These are phyloP conservation scores for Amaranthus palmeri DNA, from an alignment of 148 eudicot species.

Conservation along the genomic window DNA sequence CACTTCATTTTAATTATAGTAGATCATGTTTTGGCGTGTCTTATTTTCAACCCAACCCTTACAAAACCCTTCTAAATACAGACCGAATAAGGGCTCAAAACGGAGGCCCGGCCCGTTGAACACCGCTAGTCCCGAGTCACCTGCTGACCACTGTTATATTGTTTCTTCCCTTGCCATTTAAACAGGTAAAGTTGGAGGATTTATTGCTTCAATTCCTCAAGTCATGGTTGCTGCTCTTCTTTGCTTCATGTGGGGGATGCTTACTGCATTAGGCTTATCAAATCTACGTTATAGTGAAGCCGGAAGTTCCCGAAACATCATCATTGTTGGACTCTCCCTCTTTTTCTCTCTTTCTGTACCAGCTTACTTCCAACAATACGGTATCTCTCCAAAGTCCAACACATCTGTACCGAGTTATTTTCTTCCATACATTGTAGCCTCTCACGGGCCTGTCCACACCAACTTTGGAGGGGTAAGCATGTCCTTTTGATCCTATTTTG, in stretches of 20 bases:
- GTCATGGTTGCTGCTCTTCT: constrained; percentile 94
- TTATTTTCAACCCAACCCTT: too few relatives aligned
- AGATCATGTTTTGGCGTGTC: too few relatives aligned
- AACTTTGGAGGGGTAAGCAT: constrained; percentile 76
- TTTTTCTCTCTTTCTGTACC: constrained; percentile 85
- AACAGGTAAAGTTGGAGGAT: constrained; percentile 96
- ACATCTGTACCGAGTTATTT: constrained; percentile 74
- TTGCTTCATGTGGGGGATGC: constrained; percentile 99
- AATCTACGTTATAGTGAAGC: constrained; percentile 94
- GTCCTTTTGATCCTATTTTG: constrained; percentile 7
- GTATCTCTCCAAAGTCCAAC: constrained; percentile 71
- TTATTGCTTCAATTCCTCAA: constrained; percentile 90
- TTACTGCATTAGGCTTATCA: constrained; percentile 86
- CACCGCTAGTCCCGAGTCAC: not conserved
- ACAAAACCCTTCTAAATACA: too few relatives aligned
- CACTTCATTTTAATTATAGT: too few relatives aligned
- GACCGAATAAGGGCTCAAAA: too few relatives aligned
- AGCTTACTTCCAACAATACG: constrained; percentile 95
- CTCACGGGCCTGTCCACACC: constrained; percentile 87
- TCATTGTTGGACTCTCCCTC: constrained; percentile 83
- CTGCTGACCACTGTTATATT: not conserved
- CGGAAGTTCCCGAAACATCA: constrained; percentile 95
- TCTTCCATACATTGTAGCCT: constrained; percentile 82
- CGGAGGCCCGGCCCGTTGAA: too few relatives aligned
- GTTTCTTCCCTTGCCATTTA: not conserved